These are phyloP conservation scores for Xylaria cubensis DNA, from an alignment of 495 filamentous ascomycete genomes.

Conservation along the genomic window DNA sequence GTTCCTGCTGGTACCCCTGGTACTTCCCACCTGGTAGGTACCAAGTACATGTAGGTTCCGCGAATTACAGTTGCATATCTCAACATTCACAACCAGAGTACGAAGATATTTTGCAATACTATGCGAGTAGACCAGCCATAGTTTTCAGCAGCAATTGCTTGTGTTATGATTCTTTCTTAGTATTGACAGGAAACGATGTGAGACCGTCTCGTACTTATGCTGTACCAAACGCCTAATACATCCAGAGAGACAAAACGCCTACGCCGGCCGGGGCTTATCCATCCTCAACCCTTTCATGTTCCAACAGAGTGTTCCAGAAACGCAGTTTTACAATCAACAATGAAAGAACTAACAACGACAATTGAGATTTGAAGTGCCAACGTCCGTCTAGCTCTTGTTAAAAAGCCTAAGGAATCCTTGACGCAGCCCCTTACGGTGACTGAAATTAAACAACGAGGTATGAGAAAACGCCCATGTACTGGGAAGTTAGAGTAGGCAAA, in stretches of 20 bases:
- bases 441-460: neutral
- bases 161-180: slow-evolving; percentile 18
- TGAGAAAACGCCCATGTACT: neutral
- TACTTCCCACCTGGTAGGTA: no score
- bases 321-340: slow-evolving; percentile 5
- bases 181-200: neutral
- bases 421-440: neutral
- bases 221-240: slow-evolving; percentile 15
- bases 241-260: slow-evolving; percentile 29
- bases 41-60: no score
- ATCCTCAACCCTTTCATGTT: slow-evolving; percentile 33
- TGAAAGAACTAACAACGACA: slow-evolving; percentile 21
- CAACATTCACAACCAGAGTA: neutral
- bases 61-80: neutral
- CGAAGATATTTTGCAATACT: neutral
- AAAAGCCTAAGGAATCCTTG: neutral
- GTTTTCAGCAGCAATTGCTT: neutral
- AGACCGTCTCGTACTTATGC: neutral
- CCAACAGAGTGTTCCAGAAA: slow-evolving; percentile 32
- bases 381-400: neutral
- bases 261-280: slow-evolving; percentile 30
- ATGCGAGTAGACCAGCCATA: neutral
- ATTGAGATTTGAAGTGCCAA: slow-evolving; percentile 18
- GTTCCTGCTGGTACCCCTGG: no score
- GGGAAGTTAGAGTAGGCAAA: neutral